Base-by-base conservation (phyloP, 1,284 basidiomycete species). In the Boletus semigastroideus region DNA sequence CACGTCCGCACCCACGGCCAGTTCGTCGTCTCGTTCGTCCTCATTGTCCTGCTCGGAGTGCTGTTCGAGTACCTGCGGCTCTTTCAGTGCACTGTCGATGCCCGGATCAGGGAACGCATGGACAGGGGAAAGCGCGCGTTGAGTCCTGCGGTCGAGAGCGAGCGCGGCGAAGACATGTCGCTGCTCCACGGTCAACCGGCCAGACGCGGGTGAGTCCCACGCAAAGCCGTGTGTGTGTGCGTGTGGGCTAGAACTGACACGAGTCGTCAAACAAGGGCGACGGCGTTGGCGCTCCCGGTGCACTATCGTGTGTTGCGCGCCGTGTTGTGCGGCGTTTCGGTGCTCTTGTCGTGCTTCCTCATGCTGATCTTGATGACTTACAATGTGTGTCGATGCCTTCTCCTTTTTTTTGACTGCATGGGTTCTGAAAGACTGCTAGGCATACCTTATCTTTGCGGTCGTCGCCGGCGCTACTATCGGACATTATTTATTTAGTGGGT, bases 311-410 rank as follows among this genome's bases (percentile, higher is more conserved):
- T 77, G 16, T 62, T 83, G 31, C 78, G 90, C 28, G 86, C 90
- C 4, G 52, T 68, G 5, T 65, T 89, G 27, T 92, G 92, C 60
- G 88, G 82, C 28, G 69, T 72, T 8, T 80, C 79, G 5, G 81
- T 89, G 28, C 84, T 85, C 68, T 65, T 91, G 46, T 90, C 88
- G 25, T 90, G 90, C 75, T 92, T 92, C 79, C 80, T 92, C 62
- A 92, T 92, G 90, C 73, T 92, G 51, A 80, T 92, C 41, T 91
- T 90, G 72, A 92, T 92, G 89, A 92, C 90, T 7, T 92, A 91
- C 72, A 92, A 92, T 58, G 89, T 90, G 54, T 58, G 75, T 67
- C 49, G 36, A 33, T 48, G 42, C 12, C 46, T 40, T 36, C 6
- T 41, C 36, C 11, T 19, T n/a, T n/a, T n/a, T n/a, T n/a, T n/a